phyloP scores from a whole-genome alignment of 495 filamentous ascomycete genomes.

The Aspergillus heteromorphus region DNA sequence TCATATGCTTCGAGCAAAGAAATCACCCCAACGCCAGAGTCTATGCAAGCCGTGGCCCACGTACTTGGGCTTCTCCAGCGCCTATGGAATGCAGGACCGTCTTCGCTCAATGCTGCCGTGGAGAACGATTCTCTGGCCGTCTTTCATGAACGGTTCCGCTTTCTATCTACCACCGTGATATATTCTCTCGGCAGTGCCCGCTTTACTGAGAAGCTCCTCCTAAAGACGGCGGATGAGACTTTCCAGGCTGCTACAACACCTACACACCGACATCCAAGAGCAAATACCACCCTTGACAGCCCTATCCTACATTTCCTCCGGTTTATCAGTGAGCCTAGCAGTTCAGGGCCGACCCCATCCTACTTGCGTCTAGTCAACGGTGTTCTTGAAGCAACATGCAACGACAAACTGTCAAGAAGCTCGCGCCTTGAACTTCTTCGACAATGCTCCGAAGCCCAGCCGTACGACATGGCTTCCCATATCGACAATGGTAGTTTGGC shows the following conservation, averaged over 20 bases:
- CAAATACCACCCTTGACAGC: slow-evolving; percentile 25
- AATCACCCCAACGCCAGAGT: slow-evolving; percentile 79
- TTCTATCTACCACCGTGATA: slow-evolving; percentile 57
- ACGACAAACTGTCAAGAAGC: slow-evolving; percentile 44
- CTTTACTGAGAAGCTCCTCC: slow-evolving; percentile 71
- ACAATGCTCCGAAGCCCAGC: slow-evolving; percentile 32
- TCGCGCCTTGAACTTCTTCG: slow-evolving; percentile 42
- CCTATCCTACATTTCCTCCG: slow-evolving; percentile 41
- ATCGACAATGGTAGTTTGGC: slow-evolving; percentile 10
- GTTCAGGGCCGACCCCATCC: slow-evolving; percentile 19
- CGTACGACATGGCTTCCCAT: slow-evolving; percentile 2
- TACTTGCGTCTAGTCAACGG: slow-evolving; percentile 30
- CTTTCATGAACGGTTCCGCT: slow-evolving; percentile 58
- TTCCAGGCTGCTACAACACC: slow-evolving; percentile 48
- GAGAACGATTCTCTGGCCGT: slow-evolving; percentile 18
- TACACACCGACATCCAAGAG: slow-evolving; percentile 25
- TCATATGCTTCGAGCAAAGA: slow-evolving; percentile 80
- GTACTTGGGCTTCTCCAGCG: slow-evolving; percentile 60
- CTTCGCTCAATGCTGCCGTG: slow-evolving; percentile 32
- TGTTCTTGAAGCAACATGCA: slow-evolving; percentile 42
- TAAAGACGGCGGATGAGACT: slow-evolving; percentile 34
- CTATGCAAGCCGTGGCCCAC: slow-evolving; percentile 69
- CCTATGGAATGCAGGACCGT: slow-evolving; percentile 53
- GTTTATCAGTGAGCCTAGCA: slow-evolving; percentile 21
- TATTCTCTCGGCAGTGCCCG: slow-evolving; percentile 62